Evolutionary conservation across 768 basidiomycete genomes (phyloP), one percentile per base, ranked within the genome.

Genomic region (Pilatotrama ljubarskyi): DNA sequence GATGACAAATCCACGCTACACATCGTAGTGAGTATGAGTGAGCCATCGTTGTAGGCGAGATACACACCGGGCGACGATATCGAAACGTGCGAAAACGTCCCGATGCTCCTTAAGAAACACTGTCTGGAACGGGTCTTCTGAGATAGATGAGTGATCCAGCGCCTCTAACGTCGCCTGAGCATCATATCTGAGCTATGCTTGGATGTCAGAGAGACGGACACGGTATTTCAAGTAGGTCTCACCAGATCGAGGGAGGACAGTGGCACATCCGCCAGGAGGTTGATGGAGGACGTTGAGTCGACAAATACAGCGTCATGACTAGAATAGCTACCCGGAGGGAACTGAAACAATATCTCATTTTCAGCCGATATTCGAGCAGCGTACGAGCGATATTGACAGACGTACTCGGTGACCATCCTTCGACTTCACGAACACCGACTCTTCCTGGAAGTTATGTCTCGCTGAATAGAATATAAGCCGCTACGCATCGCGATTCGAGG

Each of bases 201-300:
- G 20, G 7, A 35, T 32, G 42, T 50, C 15, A 17, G 58, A 57
- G 10, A 58, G 22, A 60, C 22, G 10, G 40, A 65, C n/a, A 56
- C 36, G 26, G 35, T 37, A 26, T 17, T 5, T 22, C 37, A 10
- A 41, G 18, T 13, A 65, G 29, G 57, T 13, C 80, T 66, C 70
- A 95, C 91, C 73, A 96, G 75, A 50, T 90, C 83, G 1, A 98
- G 77, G 1, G 93, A 94, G 2, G 89, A 82, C 14, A 84, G 65
- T 18, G 95, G 91, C 29, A 95, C 82, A 9, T 83, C 86, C 0
- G 86, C 83, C 20, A 96, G 73, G 10, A 95, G 68, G 69, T 99
- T 98, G 47, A 89, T 77, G 8, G 80, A 80, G 0, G 93, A 91
- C 0, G 85, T 81, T 1, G 88, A 82, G 67, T 95, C 95, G 1